Evolutionary conservation across 257 asterid genomes (phyloP).

Genomic region (Plantago major): DNA sequence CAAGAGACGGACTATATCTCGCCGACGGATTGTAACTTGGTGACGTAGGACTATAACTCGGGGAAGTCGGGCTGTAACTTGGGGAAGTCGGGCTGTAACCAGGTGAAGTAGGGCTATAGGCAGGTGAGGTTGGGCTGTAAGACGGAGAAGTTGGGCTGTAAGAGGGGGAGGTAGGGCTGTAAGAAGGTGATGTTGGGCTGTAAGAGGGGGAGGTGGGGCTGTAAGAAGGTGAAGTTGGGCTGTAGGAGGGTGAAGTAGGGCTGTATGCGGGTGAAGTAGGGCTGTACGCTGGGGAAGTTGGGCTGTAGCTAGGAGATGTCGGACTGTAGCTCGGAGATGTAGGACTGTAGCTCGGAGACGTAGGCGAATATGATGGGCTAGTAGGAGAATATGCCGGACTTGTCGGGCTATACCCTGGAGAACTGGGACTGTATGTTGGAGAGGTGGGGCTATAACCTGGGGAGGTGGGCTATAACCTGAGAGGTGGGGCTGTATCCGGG

Average conservation of each 20-base stretch:
- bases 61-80: constrained; percentile 85
- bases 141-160: constrained; percentile 88
- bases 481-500: constrained; percentile 88
- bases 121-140: constrained; percentile 71
- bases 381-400: constrained; percentile 95
- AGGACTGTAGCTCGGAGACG: constrained; percentile 75
- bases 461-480: constrained; percentile 86
- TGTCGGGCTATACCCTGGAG: constrained; percentile 90
- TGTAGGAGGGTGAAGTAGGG: constrained; percentile 78
- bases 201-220: constrained; percentile 82
- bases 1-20: constrained; percentile 88
- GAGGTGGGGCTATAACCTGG: constrained; percentile 92
- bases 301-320: constrained; percentile 73
- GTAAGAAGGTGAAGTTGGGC: constrained; percentile 77
- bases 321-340: constrained; percentile 92
- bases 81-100: constrained; percentile 90
- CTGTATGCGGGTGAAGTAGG: constrained; percentile 84
- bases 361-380: constrained; percentile 84
- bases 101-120: constrained; percentile 83
- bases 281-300: constrained; percentile 76
- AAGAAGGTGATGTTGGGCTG: constrained; percentile 85
- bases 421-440: constrained; percentile 90
- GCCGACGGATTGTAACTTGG: constrained; percentile 91
- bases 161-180: constrained; percentile 84
- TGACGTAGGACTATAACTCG: constrained; percentile 87